These are phyloP conservation scores for Arthrobotrys pseudoclavata DNA, from an alignment of 2,329 filamentous ascomycete species.

Conservation along the genomic window DNA sequence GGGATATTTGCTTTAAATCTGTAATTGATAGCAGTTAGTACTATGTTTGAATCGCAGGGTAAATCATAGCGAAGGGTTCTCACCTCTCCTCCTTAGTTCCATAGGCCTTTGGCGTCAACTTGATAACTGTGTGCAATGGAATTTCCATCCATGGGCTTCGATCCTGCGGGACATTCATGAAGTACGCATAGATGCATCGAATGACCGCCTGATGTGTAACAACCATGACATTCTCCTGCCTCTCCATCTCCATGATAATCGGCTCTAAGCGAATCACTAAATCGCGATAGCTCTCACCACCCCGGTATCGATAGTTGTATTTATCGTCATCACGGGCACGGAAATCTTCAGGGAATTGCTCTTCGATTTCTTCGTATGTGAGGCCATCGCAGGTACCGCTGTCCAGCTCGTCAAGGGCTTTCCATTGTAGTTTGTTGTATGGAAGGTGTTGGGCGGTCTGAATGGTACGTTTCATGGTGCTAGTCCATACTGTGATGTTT, in stretches of 20 bases:
- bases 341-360: conserved; percentile 93
- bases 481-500: conserved; percentile 80
- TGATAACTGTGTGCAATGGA: conserved; percentile 94
- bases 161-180: conserved; percentile 95
- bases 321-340: conserved; percentile 96
- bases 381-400: conserved; percentile 96
- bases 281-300: conserved; percentile 94
- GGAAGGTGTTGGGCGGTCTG: conserved; percentile 88
- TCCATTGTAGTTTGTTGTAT: conserved; percentile 98
- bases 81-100: conserved; percentile 90
- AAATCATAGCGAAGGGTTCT: conserved; percentile 3
- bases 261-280: conserved; percentile 97
- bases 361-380: conserved; percentile 94
- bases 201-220: conserved; percentile 97
- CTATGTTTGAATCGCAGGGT: background rate
- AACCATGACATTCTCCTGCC: conserved; percentile 96
- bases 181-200: conserved; percentile 97
- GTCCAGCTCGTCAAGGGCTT: conserved; percentile 96
- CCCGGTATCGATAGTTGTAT: conserved; percentile 97
- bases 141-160: conserved; percentile 99
- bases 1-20: conserved; percentile 83
- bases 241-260: conserved; percentile 99
- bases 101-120: conserved; percentile 93
- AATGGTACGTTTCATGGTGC: conserved; percentile 85
- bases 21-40: conserved; percentile 18